Evolutionary conservation across 2,329 filamentous ascomycete species (phyloP), one percentile per base, ranked within the genome.

Genomic region (Blastomyces parvus): DNA sequence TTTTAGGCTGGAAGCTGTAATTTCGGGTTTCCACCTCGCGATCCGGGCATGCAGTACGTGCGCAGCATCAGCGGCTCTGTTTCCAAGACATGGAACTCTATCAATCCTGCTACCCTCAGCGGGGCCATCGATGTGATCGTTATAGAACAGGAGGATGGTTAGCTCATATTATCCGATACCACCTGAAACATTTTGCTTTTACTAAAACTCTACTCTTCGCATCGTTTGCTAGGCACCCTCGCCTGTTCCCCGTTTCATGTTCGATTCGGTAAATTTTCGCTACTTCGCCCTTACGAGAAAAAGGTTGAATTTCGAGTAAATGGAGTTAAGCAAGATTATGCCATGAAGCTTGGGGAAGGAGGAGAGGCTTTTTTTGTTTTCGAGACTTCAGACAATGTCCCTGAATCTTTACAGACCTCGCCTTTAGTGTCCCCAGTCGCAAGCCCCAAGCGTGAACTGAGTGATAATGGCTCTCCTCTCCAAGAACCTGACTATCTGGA

Each of bases 331-430:
- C 91, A 96, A 75, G 83, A 94, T 69, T 97, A 96, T 80, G 87
- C 94, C 57, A 99, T 99, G 94, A 99, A 99, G 79, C 83, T 99
- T 25, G 94, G 94, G 55, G 94, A 99, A 74, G 94, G 91, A 61
- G 94, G 94, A 67, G 94, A 99, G 79, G 94, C 94, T 33, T 99
- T 99, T 79, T 99, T 99, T 76, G 91, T 99, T 67, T 97, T 99
- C 72, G 91, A 97, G 79, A 99, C 94, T 9, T 88, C 88, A 61
- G 90, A 93, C 69, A 88, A 86, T 70, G 94, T 99, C 64, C 94
- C 94, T n/a, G 88, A 90, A 74, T 90, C 89, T 63, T 80, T 97
- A 72, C 94, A 97, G 78, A 99, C 94, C 0, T 97, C 93, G 58
- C 94, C 94, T 42, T 81, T 97, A 61, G 89, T 95, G 60, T 97